phyloP scores from a whole-genome alignment of 805 yeast genomes.

The Wickerhamomyces ciferrii region DNA sequence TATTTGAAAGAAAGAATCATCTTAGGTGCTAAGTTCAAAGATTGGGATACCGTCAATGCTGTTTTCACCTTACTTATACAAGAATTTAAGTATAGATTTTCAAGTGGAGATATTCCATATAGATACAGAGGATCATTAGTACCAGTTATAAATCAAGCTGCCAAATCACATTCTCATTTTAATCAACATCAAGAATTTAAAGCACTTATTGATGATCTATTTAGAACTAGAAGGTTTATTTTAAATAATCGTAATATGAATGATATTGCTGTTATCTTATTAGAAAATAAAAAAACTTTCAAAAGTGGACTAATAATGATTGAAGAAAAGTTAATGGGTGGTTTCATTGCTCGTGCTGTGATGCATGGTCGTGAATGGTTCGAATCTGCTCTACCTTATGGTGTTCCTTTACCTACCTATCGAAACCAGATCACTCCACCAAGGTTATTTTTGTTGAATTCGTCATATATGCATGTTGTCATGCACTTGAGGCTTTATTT shows the following conservation, averaged over 20 bases:
- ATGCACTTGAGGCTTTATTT: background rate
- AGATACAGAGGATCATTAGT: background rate
- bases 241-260: constrained; percentile 28
- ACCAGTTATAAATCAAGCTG: constrained; percentile 10
- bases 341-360: constrained; percentile 21
- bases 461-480: background rate
- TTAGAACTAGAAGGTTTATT: constrained; percentile 10
- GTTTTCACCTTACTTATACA: constrained; percentile 11
- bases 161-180: constrained; percentile 13
- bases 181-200: background rate
- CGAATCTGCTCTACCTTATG: constrained; percentile 3
- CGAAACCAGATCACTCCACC: constrained; percentile 16
- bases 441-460: background rate
- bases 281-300: constrained; percentile 22
- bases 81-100: constrained; percentile 12
- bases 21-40: constrained; percentile 16
- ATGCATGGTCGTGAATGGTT: constrained; percentile 19
- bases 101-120: constrained; percentile 6
- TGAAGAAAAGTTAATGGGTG: constrained; percentile 30
- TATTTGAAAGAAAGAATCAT: constrained; percentile 22
- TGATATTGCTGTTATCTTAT: constrained; percentile 21
- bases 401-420: background rate
- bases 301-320: constrained; percentile 23
- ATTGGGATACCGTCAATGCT: constrained; percentile 16
- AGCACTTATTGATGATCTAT: constrained; percentile 10